Percentiles rank a stretch among this genome's conserved stretches.
Conservation (phyloP, 2,329 filamentous ascomycete genomes). For the Paecilomyces niveus region DNA sequence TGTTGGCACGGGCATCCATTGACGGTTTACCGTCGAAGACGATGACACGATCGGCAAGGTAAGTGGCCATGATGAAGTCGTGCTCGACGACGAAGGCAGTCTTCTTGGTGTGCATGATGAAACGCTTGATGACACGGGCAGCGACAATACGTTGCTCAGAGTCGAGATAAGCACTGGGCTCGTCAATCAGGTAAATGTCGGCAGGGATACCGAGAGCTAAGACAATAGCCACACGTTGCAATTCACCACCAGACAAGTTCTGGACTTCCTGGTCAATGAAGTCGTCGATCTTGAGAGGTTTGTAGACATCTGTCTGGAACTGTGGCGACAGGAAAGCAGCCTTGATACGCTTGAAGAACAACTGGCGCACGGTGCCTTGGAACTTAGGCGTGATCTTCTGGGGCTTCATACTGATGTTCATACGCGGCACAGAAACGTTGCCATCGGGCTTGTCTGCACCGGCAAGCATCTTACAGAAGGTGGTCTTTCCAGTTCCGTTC, state of each 20-base stretch:
- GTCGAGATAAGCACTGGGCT: slow-evolving; percentile 94
- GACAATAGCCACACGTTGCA: slow-evolving; percentile 98
- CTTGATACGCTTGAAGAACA: slow-evolving; percentile 99
- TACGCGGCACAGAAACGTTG: slow-evolving; percentile 69
- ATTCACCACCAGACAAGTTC: slow-evolving; percentile 97
- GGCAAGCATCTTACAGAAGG: slow-evolving; percentile 93
- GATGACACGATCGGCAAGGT: slow-evolving; percentile 86
- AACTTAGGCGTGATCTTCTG: slow-evolving; percentile 99
- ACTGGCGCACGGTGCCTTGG: slow-evolving; percentile 88
- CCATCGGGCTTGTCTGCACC: slow-evolving; percentile 88
- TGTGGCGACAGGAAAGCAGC: slow-evolving; percentile 91
- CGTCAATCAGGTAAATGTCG: slow-evolving; percentile 97
- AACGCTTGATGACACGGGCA: slow-evolving; percentile 95
- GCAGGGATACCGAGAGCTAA: slow-evolving; percentile 91
- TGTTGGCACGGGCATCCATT: slow-evolving; percentile 78
- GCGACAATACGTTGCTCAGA: slow-evolving; percentile 99
- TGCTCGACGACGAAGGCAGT: slow-evolving; percentile 99
- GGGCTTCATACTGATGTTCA: slow-evolving; percentile 99
- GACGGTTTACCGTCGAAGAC: slow-evolving; percentile 95
- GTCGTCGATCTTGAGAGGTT: slow-evolving; percentile 97
- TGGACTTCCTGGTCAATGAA: slow-evolving; percentile 99
- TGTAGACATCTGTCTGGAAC: slow-evolving; percentile 99
- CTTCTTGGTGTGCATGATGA: slow-evolving; percentile 99
- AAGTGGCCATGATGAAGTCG: slow-evolving; percentile 96
- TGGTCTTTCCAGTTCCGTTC: slow-evolving; percentile 98